Evolutionary conservation across 139 green algal species (phyloP).

Genomic region (Parachlorella kessleri): DNA sequence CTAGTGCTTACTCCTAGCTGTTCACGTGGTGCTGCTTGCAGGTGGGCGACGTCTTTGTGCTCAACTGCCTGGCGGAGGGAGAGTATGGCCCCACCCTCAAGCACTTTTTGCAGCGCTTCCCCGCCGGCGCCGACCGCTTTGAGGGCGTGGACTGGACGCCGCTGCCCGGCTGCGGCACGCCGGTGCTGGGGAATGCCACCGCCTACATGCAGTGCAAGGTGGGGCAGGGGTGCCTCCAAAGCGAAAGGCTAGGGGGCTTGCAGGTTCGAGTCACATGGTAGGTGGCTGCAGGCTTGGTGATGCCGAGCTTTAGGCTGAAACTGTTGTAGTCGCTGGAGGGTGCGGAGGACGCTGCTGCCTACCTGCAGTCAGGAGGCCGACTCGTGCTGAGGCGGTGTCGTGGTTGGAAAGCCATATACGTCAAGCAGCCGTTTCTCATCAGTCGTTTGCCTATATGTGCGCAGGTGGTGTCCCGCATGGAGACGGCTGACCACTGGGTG

Average conservation of each 20-base stretch:
- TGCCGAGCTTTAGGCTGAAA: no score
- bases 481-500: slow-evolving; percentile 97
- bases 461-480: slow-evolving; percentile 85
- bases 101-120: slow-evolving; percentile 92
- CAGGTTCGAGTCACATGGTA: no score
- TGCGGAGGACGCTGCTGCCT: no score
- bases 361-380: no score
- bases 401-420: no score
- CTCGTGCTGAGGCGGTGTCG: no score
- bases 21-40: no score
- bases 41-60: slow-evolving; percentile 94
- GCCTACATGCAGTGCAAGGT: slow-evolving; percentile 92
- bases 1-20: no score
- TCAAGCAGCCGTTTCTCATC: no score
- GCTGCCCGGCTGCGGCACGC: slow-evolving; percentile 43
- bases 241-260: no score
- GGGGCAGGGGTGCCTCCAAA: background rate
- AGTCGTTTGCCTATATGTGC: background rate
- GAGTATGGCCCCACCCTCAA: slow-evolving; percentile 82
- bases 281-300: no score
- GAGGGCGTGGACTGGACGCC: slow-evolving; percentile 59
- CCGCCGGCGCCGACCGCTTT: slow-evolving; percentile 92
- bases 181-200: slow-evolving; percentile 65
- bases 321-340: no score
- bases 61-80: slow-evolving; percentile 93